Conservation (phyloP, 139 green algal species). For the Pseudopediastrum boryanum region DNA sequence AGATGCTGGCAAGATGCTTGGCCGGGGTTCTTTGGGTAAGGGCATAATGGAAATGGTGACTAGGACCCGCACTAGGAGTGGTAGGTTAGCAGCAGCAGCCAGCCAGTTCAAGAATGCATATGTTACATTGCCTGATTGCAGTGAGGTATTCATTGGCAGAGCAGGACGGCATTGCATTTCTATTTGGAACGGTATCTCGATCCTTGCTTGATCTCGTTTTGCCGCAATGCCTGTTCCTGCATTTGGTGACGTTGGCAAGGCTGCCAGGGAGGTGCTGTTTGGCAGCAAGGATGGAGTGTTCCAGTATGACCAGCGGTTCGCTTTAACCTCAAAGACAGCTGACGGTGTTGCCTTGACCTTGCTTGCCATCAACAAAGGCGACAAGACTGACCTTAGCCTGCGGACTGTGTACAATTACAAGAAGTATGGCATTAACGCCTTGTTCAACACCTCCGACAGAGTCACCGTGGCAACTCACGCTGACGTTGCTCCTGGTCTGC, state of each 20-base stretch:
- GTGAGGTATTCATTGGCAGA: too few species aligned
- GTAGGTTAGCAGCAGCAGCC: too few species aligned
- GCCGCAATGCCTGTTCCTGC: conserved; percentile 34
- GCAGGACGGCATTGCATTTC: too few species aligned
- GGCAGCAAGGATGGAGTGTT: conserved; percentile 45
- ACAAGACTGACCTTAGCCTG: conserved; percentile 50
- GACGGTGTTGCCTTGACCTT: conserved; percentile 42
- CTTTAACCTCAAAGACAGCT: conserved; percentile 43
- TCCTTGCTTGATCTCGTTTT: too few species aligned
- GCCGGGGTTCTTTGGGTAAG: too few species aligned
- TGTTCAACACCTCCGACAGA: conserved; percentile 42
- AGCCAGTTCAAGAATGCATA: too few species aligned
- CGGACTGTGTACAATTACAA: conserved; percentile 34
- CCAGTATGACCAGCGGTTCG: conserved; percentile 52
- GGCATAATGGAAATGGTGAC: too few species aligned
- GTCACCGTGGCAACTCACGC: conserved; percentile 19
- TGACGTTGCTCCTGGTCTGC: conserved; percentile 30
- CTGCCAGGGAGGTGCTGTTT: conserved; percentile 45
- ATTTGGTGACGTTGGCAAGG: conserved; percentile 53
- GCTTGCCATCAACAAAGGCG: conserved; percentile 45
- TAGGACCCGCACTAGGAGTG: too few species aligned
- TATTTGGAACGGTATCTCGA: too few species aligned
- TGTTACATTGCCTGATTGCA: too few species aligned
- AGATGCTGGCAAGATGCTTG: too few species aligned
- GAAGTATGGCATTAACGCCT: conserved; percentile 35